Percentiles rank a stretch among this genome's conserved stretches.
These are phyloP conservation scores for Rhizophagus clarus DNA, from an alignment of 192 early-diverging fungal species.

Conservation along the genomic window DNA sequence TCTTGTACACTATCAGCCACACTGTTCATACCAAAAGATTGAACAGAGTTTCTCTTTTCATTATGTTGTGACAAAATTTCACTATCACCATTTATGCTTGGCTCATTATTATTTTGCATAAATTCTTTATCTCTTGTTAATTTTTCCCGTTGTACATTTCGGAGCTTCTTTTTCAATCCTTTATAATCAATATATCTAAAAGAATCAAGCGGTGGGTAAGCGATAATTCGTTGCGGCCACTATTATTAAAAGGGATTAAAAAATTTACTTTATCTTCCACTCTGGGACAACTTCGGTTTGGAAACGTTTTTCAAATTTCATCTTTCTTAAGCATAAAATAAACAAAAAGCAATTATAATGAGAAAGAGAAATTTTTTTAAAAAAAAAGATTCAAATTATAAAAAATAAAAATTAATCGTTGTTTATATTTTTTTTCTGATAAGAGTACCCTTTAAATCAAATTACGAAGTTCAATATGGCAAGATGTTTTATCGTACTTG, in stretches of 20 bases:
- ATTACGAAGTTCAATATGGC: background rate
- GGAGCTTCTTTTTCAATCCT: background rate
- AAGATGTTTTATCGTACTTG: background rate
- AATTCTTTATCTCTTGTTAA: background rate
- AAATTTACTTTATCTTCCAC: constrained; percentile 1
- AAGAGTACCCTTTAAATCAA: background rate
- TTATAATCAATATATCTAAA: constrained; percentile 16
- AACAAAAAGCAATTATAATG: too few relatives aligned
- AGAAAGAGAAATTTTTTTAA: background rate
- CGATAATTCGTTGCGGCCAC: background rate
- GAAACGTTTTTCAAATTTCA: constrained; percentile 3
- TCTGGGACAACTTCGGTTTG: constrained; percentile 2
- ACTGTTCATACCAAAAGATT: background rate
- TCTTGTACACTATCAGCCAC: background rate
- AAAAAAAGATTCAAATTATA: background rate
- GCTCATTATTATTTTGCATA: background rate
- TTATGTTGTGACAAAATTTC: background rate
- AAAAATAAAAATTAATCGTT: background rate
- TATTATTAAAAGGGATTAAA: too few relatives aligned
- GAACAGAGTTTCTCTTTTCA: background rate
- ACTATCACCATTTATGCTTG: background rate
- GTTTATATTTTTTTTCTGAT: background rate
- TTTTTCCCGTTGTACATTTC: background rate
- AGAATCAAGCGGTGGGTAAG: background rate
- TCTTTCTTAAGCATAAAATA: background rate